Base-by-base conservation (phyloP, 2,329 filamentous ascomycete genomes). In the Reticulascus tulasneorum region DNA sequence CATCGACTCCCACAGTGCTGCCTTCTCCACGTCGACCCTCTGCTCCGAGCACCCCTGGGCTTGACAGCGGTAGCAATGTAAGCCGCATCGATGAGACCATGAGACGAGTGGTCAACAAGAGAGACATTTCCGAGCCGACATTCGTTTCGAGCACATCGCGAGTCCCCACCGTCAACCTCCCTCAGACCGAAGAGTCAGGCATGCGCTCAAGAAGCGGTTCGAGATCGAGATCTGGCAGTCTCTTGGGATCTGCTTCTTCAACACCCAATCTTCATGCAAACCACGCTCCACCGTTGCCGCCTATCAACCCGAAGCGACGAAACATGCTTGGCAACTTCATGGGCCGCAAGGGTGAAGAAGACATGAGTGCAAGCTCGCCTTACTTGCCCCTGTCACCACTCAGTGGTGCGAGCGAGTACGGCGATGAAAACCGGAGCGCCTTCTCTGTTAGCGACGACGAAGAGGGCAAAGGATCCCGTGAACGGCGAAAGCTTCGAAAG, bases 241-340 rank as follows among this genome's bases (percentile, higher is more conserved):
- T 60, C 11, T 51, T 59, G 2, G 47, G 47, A 2, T 47, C 49
- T 9, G 47, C 59, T 2, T 51, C 49, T 6, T 64, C 62, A 10
- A 60, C 60, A 6, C 59, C 64, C 1, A 62, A 63, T 39, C 45
- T 65, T 26, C 62, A 62, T 29, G 51, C 53, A 6, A 23, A 33
- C 9, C 38, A 50, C 18, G 63, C 60, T 3, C 75, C 75, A 3
- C 75, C 75, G 3, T 40, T 80, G 23, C 76, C 76, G 3, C 75
- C 75, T 2, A 74, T 80, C 51, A 79, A 79, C 49, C 76, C 76
- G 19, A 66, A 73, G 31, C 67, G 76, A 9, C 67, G 71, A 35
- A 67, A 65, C 9, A 54, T 63, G 2, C 51, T 65, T n/a, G 60
- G 58, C 17, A 55, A 56, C 4, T 42, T 66, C 15, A 46, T 55